Conservation (phyloP, 2,329 filamentous ascomycete genomes). For the Pseudocercospora ulei region DNA sequence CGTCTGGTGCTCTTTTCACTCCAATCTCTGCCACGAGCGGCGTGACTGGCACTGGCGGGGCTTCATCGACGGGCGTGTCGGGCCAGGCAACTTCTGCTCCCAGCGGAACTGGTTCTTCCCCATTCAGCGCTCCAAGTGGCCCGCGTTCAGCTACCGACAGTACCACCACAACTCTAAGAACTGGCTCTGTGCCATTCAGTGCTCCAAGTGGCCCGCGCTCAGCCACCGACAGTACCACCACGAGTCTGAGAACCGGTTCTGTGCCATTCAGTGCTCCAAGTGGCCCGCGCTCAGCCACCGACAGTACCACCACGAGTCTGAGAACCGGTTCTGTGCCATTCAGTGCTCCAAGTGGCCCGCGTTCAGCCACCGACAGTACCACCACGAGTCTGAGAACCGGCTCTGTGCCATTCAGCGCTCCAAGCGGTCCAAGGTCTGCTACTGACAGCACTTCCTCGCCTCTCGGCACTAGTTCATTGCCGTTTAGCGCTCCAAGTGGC, state of each 20-base stretch:
- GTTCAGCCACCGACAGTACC: constrained; percentile 1
- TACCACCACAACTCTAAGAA: constrained; percentile 5
- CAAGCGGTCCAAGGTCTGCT: constrained; percentile 4
- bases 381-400: constrained; percentile 7
- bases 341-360: constrained; percentile 5
- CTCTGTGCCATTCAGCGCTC: constrained; percentile 13
- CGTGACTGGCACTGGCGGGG: constrained; percentile 9
- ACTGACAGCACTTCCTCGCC: constrained; percentile 2
- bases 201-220: constrained; percentile 5
- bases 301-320: constrained; percentile 2
- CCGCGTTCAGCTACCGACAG: constrained; percentile 1
- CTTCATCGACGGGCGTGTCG: constrained; percentile 14
- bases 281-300: constrained; percentile 1
- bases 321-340: constrained; percentile 7
- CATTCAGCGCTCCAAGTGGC: constrained; percentile 7
- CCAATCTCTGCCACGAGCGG: constrained; percentile 16
- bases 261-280: constrained; percentile 8
- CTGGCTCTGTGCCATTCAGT: constrained; percentile 6
- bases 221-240: constrained; percentile 1
- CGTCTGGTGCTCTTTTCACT: constrained; percentile 5
- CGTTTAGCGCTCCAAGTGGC: constrained; percentile 12
- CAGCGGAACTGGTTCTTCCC: constrained; percentile 1
- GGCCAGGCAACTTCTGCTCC: constrained; percentile 8
- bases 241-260: constrained; percentile 2
- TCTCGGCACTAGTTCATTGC: constrained; percentile 8